Percentiles rank a stretch among this genome's conserved stretches.
These are phyloP conservation scores for Astragalus membranaceus DNA, from an alignment of 306 rosid genomes.

Conservation along the genomic window DNA sequence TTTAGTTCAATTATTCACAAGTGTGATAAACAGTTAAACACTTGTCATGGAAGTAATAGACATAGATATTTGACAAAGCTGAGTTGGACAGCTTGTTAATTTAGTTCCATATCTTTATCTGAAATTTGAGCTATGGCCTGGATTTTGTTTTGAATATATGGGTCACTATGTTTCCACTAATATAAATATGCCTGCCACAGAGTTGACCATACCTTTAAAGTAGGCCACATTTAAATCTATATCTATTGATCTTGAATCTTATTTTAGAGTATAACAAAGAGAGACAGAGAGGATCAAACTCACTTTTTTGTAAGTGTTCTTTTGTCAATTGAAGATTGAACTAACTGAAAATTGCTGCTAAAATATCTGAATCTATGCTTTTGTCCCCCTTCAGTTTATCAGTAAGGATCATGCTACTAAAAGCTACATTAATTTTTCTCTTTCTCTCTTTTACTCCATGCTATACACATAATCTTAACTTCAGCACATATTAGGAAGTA, in stretches of 20 bases:
- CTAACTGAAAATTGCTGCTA: constrained; percentile 11
- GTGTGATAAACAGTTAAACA: not conserved
- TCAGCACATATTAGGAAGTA: too few species aligned
- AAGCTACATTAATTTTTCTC: not conserved
- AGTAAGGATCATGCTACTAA: not conserved
- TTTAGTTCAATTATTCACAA: not conserved
- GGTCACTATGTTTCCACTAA: constrained; percentile 25
- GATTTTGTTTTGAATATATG: constrained; percentile 14
- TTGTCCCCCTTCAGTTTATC: not conserved
- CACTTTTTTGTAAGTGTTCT: constrained; percentile 9
- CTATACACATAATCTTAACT: too few species aligned
- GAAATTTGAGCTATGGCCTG: not conserved
- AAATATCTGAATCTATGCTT: not conserved
- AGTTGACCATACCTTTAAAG: constrained; percentile 31
- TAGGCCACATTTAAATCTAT: constrained; percentile 27
- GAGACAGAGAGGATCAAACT: not conserved
- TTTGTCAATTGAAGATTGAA: constrained; percentile 21
- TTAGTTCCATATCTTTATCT: constrained; percentile 1
- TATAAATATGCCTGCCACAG: constrained; percentile 14
- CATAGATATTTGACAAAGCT: not conserved
- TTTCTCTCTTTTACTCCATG: not conserved
- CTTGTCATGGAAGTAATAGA: not conserved
- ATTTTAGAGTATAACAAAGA: not conserved
- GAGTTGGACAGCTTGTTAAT: constrained; percentile 24
- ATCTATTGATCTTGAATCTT: not conserved